Evolutionary conservation across 1,284 basidiomycete species (phyloP), one percentile per base, ranked within the genome.

Genomic region (Puccinia triticina): DNA sequence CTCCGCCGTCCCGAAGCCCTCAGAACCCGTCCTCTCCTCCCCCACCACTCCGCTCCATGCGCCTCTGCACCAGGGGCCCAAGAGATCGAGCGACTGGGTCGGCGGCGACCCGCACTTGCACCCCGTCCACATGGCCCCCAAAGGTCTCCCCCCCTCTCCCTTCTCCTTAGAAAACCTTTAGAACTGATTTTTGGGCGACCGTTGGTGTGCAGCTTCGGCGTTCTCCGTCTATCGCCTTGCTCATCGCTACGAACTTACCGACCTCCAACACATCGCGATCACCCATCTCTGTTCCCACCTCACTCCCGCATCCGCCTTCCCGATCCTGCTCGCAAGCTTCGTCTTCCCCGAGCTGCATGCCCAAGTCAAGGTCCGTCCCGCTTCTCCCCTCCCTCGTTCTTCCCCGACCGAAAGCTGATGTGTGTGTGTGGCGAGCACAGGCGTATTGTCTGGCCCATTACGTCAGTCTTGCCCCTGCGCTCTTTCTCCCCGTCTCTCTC

Each of bases 171-270:
- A n/a, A n/a, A n/a, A n/a, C n/a, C n/a, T n/a, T n/a, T n/a, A n/a
- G 29, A 29, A 64, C 14, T 32, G 59, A 64, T 59, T 59, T 59
- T 59, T 43, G 40, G 40, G n/a, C n/a, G n/a, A n/a, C n/a, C n/a
- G n/a, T 43, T 4, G 40, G 4, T 43, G 40, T 43, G 40, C 12
- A 43, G 40, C 40, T 43, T 43, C 40, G 40, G 40, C 40, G 12
- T 43, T 95, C 48, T 90, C 92, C 0, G 90, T 94, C 84, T 95
- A 93, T 88, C 91, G 92, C 85, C 89, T 94, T 21, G 92, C 93
- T 14, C 93, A 94, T 88, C 89, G 93, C 55, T 95, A 94, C 86
- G 88, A 89, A 12, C 91, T 94, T 88, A 90, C 90, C 3, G 90
- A 89, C 12, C 89, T 95, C 32, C 90, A 91, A 50, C 86, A 89